Evolutionary conservation across 31 red algal genomes (phyloP), one percentile per base, ranked within the genome.

Genomic region (Porphyra umbilicalis): DNA sequence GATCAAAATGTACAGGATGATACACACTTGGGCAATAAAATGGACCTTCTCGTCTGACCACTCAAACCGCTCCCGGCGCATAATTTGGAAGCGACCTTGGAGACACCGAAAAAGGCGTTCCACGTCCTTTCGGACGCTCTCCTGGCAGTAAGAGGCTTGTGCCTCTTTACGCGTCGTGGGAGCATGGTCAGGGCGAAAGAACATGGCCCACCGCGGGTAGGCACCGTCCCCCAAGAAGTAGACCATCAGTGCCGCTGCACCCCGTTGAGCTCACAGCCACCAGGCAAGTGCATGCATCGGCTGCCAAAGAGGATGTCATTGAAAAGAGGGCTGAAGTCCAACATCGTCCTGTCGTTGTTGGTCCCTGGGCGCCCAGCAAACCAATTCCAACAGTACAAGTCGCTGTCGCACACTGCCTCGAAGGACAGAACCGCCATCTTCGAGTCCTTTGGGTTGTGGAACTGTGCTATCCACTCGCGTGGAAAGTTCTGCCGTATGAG

Each of bases 371-470:
- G 81, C 6, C 87, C 87, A 4, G 81, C 32, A 42, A 83, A 89
- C 87, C 87, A 89, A 38, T 71, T 25, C 82, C 76, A 90, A 80
- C 82, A 85, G 39, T 90, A 90, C 30, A 90, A 75, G 32, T 85
- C 57, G 29, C 34, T 9, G 76, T 90, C 83, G 2, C 35, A 42
- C 16, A 84, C 33, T 10, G 74, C 83, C 46, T 90, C 88, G 39
- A 68, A 84, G 32, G 8, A 33, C 5, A 84, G 39, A 34, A 75
- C 74, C 5, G 82, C 81, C 6, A 77, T 4, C 76, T 84, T 89
- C 30, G 81, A 80, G 33, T 78, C 80, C 35, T 83, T 83, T 18
- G 87, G 82, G 42, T 84, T 89, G 7, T 79, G 31, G 36, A 46
- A 86, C 84, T 86, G 84, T 2, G 0, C 32, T 32, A 81, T 87